phyloP scores from a whole-genome alignment of 1,139 yeast species.

The Taphrina betulina region DNA sequence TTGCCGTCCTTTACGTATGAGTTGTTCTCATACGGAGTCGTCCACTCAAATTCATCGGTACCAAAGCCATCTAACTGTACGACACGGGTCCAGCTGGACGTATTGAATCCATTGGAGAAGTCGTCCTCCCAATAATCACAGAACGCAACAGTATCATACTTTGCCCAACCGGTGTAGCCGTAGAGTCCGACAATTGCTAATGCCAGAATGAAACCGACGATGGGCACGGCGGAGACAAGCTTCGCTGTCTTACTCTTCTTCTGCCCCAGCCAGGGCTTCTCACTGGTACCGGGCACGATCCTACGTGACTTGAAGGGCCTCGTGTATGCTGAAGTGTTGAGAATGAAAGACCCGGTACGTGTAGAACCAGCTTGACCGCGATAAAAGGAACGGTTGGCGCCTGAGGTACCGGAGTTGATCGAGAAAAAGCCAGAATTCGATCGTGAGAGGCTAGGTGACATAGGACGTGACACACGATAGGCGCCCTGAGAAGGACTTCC shows the following conservation, averaged over 20 bases:
- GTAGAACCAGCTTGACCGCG: conserved; percentile 10
- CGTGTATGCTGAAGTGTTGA: conserved; percentile 28
- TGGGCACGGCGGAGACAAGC: conserved; percentile 22
- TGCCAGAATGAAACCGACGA: conserved; percentile 32
- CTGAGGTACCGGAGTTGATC: conserved; percentile 5
- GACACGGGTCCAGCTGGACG: conserved; percentile 33
- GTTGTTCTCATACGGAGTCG: conserved; percentile 34
- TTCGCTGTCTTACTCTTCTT: conserved; percentile 18
- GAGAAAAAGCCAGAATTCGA: conserved; percentile 8
- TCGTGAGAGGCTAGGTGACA: conserved; percentile 23
- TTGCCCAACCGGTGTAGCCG: conserved; percentile 36
- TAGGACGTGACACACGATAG: conserved; percentile 17
- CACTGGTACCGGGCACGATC: conserved; percentile 3
- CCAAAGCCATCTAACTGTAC: conserved; percentile 38
- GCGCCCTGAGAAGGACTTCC: conserved; percentile 14
- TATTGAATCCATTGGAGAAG: conserved; percentile 29
- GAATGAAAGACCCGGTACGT: conserved; percentile 25
- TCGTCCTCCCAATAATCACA: conserved; percentile 33
- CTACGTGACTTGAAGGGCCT: conserved; percentile 24
- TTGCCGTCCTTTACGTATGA: conserved; percentile 35
- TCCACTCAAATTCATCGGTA: conserved; percentile 37
- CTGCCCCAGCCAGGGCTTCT: conserved; percentile 16
- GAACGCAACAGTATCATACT: conserved; percentile 32
- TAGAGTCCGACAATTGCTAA: conserved; percentile 34
- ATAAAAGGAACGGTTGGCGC: not conserved